Base-by-base conservation (phyloP, 2,329 filamentous ascomycete genomes). In the Cyphellophora europaea region DNA sequence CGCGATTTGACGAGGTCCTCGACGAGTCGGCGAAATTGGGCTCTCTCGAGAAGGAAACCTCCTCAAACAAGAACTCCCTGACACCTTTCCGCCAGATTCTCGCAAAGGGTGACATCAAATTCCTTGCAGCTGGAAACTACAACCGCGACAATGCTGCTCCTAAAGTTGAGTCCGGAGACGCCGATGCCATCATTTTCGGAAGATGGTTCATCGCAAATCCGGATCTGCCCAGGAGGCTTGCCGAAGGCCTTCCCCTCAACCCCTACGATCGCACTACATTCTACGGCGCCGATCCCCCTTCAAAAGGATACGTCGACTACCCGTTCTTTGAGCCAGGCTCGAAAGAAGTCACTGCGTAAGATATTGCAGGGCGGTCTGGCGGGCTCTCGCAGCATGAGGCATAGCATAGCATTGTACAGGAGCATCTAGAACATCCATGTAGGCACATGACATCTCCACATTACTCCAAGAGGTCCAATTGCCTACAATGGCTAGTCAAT, bases 81-180 rank as follows among this genome's bases (percentile, higher is more conserved):
- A 55, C 54, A 2, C 53, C 55, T 13, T 69, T 69, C 54, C 53
- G 63, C 1, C 40, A 54, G 1, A 58, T 59, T 6, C 49, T 69
- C 3, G 52, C 59, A 43, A 53, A 56, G 6, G 56, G 49, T 0
- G 62, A 54, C 2, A 53, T 68, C 19, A 43, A 50, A 3, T 67
- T 57, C n/a, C 36, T 55, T 10, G 47, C 51, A 1, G 71, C 67
- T 0, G 72, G 71, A 4, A 71, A 70, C 0, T 76, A 67, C 53
- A 58, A 71, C 36, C 59, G 71, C 28, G 56, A 56, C 29, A 75
- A 72, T 43, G 61, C 59, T 0, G 68, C 62, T 57, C 66, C 63
- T 2, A 61, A 69, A 27, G 47, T 72, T 8, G 66, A 69, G 40
- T 55, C 63, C 2, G 61, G 60, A 3, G 58, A 52, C 16, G 68